Conservation (phyloP, 2,329 filamentous ascomycete genomes). For the Microdochium paspali region DNA sequence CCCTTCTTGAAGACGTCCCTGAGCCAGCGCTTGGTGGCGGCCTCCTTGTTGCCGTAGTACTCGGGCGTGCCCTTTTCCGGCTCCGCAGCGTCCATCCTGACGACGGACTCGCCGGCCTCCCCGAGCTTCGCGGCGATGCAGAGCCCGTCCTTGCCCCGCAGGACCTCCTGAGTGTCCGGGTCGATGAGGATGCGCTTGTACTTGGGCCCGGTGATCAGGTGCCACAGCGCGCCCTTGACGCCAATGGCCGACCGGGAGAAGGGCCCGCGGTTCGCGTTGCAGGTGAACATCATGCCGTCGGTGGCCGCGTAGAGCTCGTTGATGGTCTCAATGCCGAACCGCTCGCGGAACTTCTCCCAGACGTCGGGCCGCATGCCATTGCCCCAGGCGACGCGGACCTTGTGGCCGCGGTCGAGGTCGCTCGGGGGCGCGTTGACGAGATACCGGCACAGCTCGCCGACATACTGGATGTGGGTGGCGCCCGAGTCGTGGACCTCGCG, state of each 20-base stretch:
- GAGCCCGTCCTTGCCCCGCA: constrained; percentile 55
- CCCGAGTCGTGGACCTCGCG: constrained; percentile 54
- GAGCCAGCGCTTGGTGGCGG: constrained; percentile 54
- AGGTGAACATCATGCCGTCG: constrained; percentile 54
- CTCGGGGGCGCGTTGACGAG: constrained; percentile 57
- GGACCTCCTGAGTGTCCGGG: constrained; percentile 54
- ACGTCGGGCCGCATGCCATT: constrained; percentile 62
- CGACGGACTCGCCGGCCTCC: constrained; percentile 61
- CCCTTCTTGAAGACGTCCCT: constrained; percentile 55
- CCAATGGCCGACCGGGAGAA: constrained; percentile 55
- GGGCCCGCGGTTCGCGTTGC: constrained; percentile 49
- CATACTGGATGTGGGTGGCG: constrained; percentile 64
- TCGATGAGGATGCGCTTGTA: constrained; percentile 63
- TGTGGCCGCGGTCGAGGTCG: constrained; percentile 48
- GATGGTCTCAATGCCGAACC: constrained; percentile 52
- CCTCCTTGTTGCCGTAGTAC: constrained; percentile 52
- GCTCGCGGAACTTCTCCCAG: constrained; percentile 53
- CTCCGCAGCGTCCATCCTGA: constrained; percentile 41
- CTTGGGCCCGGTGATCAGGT: constrained; percentile 38
- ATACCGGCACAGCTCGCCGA: constrained; percentile 69
- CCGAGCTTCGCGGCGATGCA: constrained; percentile 53
- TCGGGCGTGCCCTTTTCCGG: constrained; percentile 45
- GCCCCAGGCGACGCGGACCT: constrained; percentile 48
- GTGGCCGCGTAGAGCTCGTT: constrained; percentile 70
- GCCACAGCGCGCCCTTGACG: constrained; percentile 55